phyloP scores from a whole-genome alignment of 192 early-diverging fungal genomes.

The Coemansia sp. region DNA sequence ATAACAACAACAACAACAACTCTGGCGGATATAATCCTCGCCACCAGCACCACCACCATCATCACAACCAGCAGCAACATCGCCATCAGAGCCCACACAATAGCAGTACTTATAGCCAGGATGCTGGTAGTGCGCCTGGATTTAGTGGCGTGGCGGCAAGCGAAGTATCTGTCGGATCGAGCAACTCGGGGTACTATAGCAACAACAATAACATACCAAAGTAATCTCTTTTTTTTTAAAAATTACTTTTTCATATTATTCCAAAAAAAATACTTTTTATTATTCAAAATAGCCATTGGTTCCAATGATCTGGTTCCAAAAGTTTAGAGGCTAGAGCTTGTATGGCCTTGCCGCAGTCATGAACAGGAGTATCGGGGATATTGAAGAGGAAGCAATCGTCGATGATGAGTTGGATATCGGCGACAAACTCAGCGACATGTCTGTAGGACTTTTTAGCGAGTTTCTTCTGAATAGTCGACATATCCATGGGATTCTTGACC shows the following conservation, averaged over 20 bases:
- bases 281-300: conserved; percentile 25
- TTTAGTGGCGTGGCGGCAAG: neutral
- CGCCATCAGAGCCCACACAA: conserved; percentile 17
- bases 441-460: conserved; percentile 60
- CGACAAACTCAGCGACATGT: conserved; percentile 58
- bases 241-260: neutral
- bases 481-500: conserved; percentile 75
- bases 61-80: neutral
- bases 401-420: conserved; percentile 66
- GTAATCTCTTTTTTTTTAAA: neutral
- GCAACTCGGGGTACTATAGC: neutral
- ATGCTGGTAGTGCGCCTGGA: neutral
- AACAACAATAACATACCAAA: conserved; percentile 1
- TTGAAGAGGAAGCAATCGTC: conserved; percentile 76
- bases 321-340: conserved; percentile 31
- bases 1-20: conserved; percentile 18
- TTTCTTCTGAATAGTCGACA: conserved; percentile 65
- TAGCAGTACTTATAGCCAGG: neutral
- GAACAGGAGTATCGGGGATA: conserved; percentile 56
- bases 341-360: conserved; percentile 59
- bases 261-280: neutral
- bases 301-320: conserved; percentile 36
- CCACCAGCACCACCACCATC: neutral
- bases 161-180: conserved; percentile 13
- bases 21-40: neutral